Evolutionary conservation across 192 early-diverging fungal species (phyloP).

Genomic region (Dissophora globulifera): DNA sequence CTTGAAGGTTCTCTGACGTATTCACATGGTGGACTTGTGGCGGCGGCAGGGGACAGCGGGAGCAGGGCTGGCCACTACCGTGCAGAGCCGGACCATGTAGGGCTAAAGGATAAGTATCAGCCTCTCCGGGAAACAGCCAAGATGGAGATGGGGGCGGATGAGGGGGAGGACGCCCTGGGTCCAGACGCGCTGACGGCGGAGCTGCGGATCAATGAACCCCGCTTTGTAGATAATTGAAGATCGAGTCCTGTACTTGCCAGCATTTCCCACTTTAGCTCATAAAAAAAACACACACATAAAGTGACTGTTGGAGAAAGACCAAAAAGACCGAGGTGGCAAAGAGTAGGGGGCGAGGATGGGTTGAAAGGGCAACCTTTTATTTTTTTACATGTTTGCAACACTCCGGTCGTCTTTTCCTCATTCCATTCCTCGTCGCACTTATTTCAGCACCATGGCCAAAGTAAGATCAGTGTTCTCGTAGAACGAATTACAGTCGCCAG

Average conservation of each 20-base stretch:
- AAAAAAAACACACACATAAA: too few relatives aligned
- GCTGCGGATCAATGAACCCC: slow-evolving; percentile 21
- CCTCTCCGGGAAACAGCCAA: slow-evolving; percentile 3
- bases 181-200: slow-evolving; percentile 14
- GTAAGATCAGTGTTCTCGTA: too few relatives aligned
- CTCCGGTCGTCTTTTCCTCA: slow-evolving; percentile 18
- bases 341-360: too few relatives aligned
- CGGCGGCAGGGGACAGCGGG: background rate
- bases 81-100: background rate
- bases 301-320: too few relatives aligned
- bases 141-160: background rate
- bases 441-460: slow-evolving; percentile 29
- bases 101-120: slow-evolving; percentile 17
- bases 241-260: too few relatives aligned
- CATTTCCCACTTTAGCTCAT: too few relatives aligned
- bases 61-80: background rate
- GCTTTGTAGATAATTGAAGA: slow-evolving; percentile 8
- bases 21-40: slow-evolving; percentile 9
- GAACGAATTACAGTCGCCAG: too few relatives aligned
- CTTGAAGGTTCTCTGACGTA: background rate
- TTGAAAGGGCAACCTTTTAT: too few relatives aligned
- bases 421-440: background rate
- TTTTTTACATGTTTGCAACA: too few relatives aligned
- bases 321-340: too few relatives aligned
- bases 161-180: slow-evolving; percentile 6